Conservation (phyloP, 208 protist species). For the Novymonas esmeraldas region DNA sequence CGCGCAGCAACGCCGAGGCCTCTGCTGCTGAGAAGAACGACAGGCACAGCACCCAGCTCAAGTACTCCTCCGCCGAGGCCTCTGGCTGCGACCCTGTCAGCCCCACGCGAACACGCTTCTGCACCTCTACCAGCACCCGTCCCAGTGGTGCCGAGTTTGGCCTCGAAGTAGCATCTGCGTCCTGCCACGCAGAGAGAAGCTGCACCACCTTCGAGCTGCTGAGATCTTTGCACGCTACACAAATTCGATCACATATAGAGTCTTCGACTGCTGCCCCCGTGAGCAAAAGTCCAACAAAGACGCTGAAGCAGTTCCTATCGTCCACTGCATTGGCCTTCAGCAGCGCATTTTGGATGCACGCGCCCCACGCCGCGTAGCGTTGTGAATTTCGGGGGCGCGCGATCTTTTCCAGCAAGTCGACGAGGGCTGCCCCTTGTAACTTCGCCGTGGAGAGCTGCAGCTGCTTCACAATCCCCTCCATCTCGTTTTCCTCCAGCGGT, state of each 20-base stretch:
- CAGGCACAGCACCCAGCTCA: conserved; percentile 21
- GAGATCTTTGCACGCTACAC: not conserved
- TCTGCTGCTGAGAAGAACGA: conserved; percentile 23
- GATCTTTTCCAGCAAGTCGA: conserved; percentile 9
- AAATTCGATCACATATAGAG: conserved; percentile 1
- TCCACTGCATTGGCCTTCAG: not conserved
- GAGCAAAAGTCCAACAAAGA: conserved; percentile 5
- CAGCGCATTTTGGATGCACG: conserved; percentile 14
- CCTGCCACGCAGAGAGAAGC: not conserved
- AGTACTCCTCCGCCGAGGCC: conserved; percentile 1
- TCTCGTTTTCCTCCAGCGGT: conserved; percentile 9
- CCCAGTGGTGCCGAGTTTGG: not conserved
- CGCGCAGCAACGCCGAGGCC: not conserved
- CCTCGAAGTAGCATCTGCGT: not conserved
- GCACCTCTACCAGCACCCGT: not conserved
- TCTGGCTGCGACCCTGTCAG: not conserved
- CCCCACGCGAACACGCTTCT: not conserved
- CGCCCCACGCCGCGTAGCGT: conserved; percentile 13
- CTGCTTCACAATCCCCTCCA: conserved; percentile 9
- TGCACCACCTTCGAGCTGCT: not conserved
- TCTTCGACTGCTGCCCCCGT: not conserved
- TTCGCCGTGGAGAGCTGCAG: conserved; percentile 2
- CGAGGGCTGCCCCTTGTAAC: not conserved
- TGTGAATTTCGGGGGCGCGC: not conserved
- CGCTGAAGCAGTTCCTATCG: not conserved